These are phyloP conservation scores for Cyberlindnera samutprakarnensis DNA, from an alignment of 805 yeast genomes.

Conservation along the genomic window DNA sequence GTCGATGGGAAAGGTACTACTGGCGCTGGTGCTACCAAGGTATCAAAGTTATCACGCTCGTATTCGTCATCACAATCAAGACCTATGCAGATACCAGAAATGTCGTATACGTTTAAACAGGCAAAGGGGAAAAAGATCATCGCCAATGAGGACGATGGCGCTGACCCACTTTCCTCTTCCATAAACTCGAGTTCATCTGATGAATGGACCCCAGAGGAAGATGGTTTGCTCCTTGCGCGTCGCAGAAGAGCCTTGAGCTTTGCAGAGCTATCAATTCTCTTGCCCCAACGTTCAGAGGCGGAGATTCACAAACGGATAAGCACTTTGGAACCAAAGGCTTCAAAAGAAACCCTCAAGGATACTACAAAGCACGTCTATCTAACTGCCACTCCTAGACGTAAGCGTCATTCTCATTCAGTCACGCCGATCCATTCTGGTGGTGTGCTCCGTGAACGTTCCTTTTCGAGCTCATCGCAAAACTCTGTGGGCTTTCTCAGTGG, in stretches of 20 bases:
- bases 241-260: constrained; percentile 52
- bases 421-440: constrained; percentile 4
- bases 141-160: neutral
- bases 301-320: constrained; percentile 63
- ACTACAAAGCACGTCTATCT: constrained; percentile 5
- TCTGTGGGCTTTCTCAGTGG: constrained; percentile 3
- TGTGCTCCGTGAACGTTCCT: constrained; percentile 6
- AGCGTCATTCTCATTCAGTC: constrained; percentile 9
- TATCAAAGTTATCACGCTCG: too few relatives aligned
- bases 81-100: too few relatives aligned
- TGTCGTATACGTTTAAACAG: neutral
- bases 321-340: constrained; percentile 26
- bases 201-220: constrained; percentile 58
- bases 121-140: neutral
- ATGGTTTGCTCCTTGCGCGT: constrained; percentile 51
- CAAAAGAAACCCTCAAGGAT: constrained; percentile 3
- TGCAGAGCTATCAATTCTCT: constrained; percentile 64
- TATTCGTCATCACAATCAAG: too few relatives aligned
- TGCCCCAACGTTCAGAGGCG: constrained; percentile 67
- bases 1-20: neutral
- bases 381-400: constrained; percentile 6
- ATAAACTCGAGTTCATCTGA: constrained; percentile 8
- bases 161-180: constrained; percentile 10
- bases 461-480: constrained; percentile 8
- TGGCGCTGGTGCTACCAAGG: neutral